A percentile compares a stretch with the other conserved stretches of the same genome.
phyloP scores from a whole-genome alignment of 352 stramenopile genomes.

The Pythium periplocum region DNA sequence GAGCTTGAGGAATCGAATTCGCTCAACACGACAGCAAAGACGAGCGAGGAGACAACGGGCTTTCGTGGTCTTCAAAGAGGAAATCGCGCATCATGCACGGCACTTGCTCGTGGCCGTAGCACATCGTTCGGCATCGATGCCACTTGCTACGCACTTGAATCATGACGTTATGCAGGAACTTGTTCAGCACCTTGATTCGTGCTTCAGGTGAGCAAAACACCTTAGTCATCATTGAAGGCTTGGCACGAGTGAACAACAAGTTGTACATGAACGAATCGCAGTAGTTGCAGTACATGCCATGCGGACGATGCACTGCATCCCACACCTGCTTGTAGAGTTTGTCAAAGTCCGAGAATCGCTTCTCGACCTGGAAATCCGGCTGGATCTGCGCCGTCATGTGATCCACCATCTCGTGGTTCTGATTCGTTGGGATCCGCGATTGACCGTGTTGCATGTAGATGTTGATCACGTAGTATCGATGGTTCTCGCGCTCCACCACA shows the following conservation, averaged over 20 bases:
- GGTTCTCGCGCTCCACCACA: conserved; percentile 15
- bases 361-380: conserved; percentile 49
- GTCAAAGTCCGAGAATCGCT: conserved; percentile 61
- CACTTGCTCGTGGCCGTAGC: conserved; percentile 38
- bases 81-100: conserved; percentile 28
- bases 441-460: conserved; percentile 51
- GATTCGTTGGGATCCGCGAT: conserved; percentile 41
- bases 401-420: conserved; percentile 1
- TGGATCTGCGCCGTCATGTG: conserved; percentile 8
- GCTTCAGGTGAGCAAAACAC: conserved; percentile 16
- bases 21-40: no score
- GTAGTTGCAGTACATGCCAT: conserved; percentile 50
- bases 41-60: no score
- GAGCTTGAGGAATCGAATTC: no score
- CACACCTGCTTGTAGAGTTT: conserved; percentile 43
- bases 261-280: conserved; percentile 54
- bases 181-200: conserved; percentile 36
- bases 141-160: conserved; percentile 39
- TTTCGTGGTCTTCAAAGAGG: conserved; percentile 2
- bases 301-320: conserved; percentile 23
- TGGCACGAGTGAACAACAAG: conserved; percentile 40
- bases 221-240: conserved; percentile 42
- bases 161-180: conserved; percentile 46
- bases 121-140: conserved; percentile 36
- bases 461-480: conserved; percentile 33